Evolutionary conservation across 2,329 filamentous ascomycete species (phyloP).

Genomic region (Ascochyta pisi): DNA sequence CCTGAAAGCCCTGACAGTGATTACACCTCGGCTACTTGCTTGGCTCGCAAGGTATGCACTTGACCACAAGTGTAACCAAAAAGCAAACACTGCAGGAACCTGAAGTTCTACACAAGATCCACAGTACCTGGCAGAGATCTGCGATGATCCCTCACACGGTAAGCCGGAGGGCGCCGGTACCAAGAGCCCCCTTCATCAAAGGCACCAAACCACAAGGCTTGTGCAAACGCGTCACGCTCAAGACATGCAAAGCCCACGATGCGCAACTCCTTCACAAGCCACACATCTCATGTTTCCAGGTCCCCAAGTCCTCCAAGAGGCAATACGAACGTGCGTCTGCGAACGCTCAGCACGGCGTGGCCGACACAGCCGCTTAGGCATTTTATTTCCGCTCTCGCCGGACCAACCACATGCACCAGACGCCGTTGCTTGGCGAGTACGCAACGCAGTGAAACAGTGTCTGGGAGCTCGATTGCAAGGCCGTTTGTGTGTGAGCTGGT

Average conservation of each 20-base stretch:
- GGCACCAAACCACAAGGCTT: neutral
- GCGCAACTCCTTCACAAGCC: conserved; percentile 8
- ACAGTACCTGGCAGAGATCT: conserved; percentile 31
- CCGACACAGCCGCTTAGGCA: conserved; percentile 10
- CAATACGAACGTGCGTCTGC: conserved; percentile 3
- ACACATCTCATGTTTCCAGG: neutral
- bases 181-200: neutral
- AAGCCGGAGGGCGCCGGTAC: conserved; percentile 20
- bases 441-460: conserved; percentile 4
- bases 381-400: conserved; percentile 6
- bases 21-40: neutral
- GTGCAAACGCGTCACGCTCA: conserved; percentile 2
- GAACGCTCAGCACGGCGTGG: conserved; percentile 11
- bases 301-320: neutral
- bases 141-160: conserved; percentile 18
- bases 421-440: conserved; percentile 6
- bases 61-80: conserved; percentile 2
- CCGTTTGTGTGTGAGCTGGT: conserved; percentile 6
- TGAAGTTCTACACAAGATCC: conserved; percentile 9
- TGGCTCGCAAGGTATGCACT: neutral
- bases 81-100: conserved; percentile 1
- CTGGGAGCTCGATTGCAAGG: neutral
- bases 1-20: neutral
- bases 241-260: conserved; percentile 2
- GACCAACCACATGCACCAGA: conserved; percentile 7